These are phyloP conservation scores for Cylindrotheca fusiformis DNA, from an alignment of 108 stramenopile species.

Conservation along the genomic window DNA sequence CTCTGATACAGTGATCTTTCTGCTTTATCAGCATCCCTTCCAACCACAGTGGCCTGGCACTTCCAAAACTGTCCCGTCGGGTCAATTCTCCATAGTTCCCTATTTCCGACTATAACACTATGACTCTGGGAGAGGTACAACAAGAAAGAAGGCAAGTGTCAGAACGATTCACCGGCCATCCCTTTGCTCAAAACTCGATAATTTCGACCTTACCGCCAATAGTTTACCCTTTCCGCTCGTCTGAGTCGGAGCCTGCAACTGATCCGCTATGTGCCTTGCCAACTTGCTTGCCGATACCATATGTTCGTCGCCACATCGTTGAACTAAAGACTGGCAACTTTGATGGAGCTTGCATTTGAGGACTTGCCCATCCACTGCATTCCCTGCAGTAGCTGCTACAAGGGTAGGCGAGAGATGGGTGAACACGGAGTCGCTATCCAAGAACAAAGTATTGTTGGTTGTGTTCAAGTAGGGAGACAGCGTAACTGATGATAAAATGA, in stretches of 20 bases:
- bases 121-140: constrained; percentile 54
- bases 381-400: constrained; percentile 54
- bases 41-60: constrained; percentile 57
- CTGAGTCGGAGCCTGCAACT: constrained; percentile 70
- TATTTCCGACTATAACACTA: constrained; percentile 45
- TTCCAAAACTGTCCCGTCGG: constrained; percentile 86
- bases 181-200: too few species aligned
- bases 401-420: constrained; percentile 33
- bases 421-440: background rate
- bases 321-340: constrained; percentile 12
- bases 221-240: too few species aligned
- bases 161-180: constrained; percentile 36
- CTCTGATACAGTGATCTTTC: constrained; percentile 26
- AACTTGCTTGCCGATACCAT: constrained; percentile 10
- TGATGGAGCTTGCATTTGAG: constrained; percentile 33
- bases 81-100: constrained; percentile 70
- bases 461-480: constrained; percentile 25
- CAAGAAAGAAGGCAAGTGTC: constrained; percentile 7
- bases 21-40: constrained; percentile 39
- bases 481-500: constrained; percentile 52
- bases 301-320: constrained; percentile 12
- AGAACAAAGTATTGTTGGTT: constrained; percentile 14
- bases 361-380: constrained; percentile 49
- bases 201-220: too few species aligned
- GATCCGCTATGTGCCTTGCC: constrained; percentile 61